These are phyloP conservation scores for Pythium angustatum DNA, from an alignment of 352 stramenopile species.

Conservation along the genomic window DNA sequence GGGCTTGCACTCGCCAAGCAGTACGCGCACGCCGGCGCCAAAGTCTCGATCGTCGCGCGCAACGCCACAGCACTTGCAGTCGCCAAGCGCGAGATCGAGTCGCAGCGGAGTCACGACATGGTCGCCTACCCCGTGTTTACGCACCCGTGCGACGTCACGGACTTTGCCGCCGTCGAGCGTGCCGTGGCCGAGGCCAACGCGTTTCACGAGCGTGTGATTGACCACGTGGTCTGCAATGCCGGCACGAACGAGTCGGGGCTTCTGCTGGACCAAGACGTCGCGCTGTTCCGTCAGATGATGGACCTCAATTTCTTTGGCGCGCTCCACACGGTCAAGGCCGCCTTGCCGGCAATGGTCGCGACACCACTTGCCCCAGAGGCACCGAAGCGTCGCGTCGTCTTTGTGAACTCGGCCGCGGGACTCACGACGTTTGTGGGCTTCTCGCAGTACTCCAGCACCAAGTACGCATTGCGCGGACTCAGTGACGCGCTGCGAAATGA, in stretches of 20 bases:
- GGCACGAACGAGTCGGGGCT: constrained; percentile 36
- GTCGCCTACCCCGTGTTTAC: constrained; percentile 37
- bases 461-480: constrained; percentile 90
- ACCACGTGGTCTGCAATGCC: constrained; percentile 61
- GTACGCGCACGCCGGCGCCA: constrained; percentile 49
- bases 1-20: constrained; percentile 62
- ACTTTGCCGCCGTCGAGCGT: constrained; percentile 36
- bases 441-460: constrained; percentile 84
- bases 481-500: constrained; percentile 87
- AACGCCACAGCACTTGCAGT: constrained; percentile 34
- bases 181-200: constrained; percentile 49
- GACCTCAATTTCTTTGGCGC: constrained; percentile 62
- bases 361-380: constrained; percentile 8
- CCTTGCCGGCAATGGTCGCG: constrained; percentile 56
- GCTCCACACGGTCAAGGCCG: constrained; percentile 56
- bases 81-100: constrained; percentile 36
- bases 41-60: constrained; percentile 46
- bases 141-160: constrained; percentile 42
- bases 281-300: constrained; percentile 45
- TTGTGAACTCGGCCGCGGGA: constrained; percentile 51
- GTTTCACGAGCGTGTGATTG: constrained; percentile 49
- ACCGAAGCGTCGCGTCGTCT: constrained; percentile 41
- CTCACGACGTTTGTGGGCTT: constrained; percentile 79
- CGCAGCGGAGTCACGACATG: not conserved
- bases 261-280: constrained; percentile 55